Conservation (phyloP, 805 yeast species). For the Hanseniaspora lachancei region DNA sequence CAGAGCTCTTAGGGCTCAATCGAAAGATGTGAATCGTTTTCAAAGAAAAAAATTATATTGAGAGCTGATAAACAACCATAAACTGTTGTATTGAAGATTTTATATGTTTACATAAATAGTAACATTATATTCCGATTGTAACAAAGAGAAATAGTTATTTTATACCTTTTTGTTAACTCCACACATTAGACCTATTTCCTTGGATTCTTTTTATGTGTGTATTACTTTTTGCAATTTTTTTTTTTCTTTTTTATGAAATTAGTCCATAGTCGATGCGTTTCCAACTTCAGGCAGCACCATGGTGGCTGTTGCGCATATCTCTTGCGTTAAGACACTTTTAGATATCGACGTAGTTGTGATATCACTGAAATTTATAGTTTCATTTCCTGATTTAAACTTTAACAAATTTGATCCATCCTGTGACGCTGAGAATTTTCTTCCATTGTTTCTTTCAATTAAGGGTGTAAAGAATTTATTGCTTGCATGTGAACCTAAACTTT, state of each 20-base stretch:
- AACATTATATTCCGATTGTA: neutral
- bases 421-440: neutral
- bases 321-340: constrained; percentile 1
- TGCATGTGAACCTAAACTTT: neutral
- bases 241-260: neutral
- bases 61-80: constrained; percentile 17
- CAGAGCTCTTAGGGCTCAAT: constrained; percentile 57
- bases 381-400: neutral
- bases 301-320: constrained; percentile 1
- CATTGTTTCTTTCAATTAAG: neutral
- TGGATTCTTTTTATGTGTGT: no score
- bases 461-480: neutral
- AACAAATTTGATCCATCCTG: neutral
- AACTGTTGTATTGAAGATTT: neutral
- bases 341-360: neutral
- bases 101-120: neutral
- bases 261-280: neutral
- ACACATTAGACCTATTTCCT: no score
- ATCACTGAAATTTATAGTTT: neutral
- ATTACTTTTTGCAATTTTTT: neutral
- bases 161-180: neutral
- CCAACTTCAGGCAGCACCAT: neutral
- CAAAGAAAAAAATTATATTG: constrained; percentile 39
- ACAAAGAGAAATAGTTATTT: neutral
- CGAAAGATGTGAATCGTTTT: constrained; percentile 46